These are phyloP conservation scores for Antonospora locustae DNA, from an alignment of 371 early-diverging fungal genomes.

Conservation along the genomic window DNA sequence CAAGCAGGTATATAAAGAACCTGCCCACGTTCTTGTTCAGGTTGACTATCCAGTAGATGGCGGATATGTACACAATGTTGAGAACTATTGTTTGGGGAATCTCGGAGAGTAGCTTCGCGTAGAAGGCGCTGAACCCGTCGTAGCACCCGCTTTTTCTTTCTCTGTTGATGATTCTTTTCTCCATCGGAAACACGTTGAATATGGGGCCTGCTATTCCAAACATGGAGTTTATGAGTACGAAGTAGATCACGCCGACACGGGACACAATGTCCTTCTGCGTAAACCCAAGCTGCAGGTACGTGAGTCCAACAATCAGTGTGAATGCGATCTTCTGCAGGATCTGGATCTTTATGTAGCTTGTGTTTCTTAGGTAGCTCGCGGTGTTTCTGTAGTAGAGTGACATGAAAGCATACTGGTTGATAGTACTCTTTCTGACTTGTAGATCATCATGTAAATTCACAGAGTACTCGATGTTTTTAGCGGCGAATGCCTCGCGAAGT, in stretches of 20 bases:
- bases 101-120: slow-evolving; percentile 55
- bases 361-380: slow-evolving; percentile 48
- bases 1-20: slow-evolving; percentile 51
- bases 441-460: background rate
- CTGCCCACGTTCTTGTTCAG: slow-evolving; percentile 27
- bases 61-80: slow-evolving; percentile 38
- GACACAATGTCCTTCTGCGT: slow-evolving; percentile 53
- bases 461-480: no score
- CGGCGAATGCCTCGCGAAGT: slow-evolving; percentile 46
- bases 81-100: slow-evolving; percentile 42
- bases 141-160: slow-evolving; percentile 57
- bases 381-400: slow-evolving; percentile 53
- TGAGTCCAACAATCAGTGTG: slow-evolving; percentile 24
- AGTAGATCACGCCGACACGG: slow-evolving; percentile 56
- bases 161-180: slow-evolving; percentile 55
- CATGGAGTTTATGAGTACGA: slow-evolving; percentile 53
- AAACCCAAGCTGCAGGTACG: slow-evolving; percentile 23
- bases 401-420: background rate
- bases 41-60: slow-evolving; percentile 55
- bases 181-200: slow-evolving; percentile 50
- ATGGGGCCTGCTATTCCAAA: slow-evolving; percentile 56
- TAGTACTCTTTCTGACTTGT: background rate
- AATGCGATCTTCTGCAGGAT: slow-evolving; percentile 47
- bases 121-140: slow-evolving; percentile 53
- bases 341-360: slow-evolving; percentile 43